These are phyloP conservation scores for Fragaria iinumae DNA, from an alignment of 306 rosid species.

Conservation along the genomic window DNA sequence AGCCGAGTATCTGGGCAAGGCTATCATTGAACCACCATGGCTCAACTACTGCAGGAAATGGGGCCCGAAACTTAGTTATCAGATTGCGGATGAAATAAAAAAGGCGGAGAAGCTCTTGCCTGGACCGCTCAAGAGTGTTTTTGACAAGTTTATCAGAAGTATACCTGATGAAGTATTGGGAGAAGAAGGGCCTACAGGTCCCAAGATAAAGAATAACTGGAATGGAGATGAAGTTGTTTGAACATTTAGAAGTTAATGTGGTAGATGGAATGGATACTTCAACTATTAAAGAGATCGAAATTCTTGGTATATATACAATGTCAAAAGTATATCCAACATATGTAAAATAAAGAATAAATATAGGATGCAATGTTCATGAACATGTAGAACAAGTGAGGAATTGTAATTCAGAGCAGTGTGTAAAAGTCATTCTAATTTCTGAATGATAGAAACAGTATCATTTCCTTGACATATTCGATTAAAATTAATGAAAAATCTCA, in stretches of 20 bases:
- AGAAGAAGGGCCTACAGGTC: slow-evolving; percentile 82
- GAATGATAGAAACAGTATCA: neutral
- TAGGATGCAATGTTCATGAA: neutral
- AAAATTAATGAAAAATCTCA: neutral
- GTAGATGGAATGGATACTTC: neutral
- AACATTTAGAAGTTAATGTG: neutral
- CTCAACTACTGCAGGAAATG: slow-evolving; percentile 53
- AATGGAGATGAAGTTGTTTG: slow-evolving; percentile 51
- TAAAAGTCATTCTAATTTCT: neutral
- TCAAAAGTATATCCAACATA: neutral
- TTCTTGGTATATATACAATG: neutral
- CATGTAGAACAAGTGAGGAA: neutral
- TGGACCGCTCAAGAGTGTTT: slow-evolving; percentile 31
- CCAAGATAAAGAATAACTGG: slow-evolving; percentile 69
- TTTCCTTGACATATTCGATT: neutral
- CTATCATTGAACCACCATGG: slow-evolving; percentile 57
- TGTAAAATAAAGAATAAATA: neutral
- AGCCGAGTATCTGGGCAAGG: slow-evolving; percentile 48
- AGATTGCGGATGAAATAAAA: slow-evolving; percentile 35
- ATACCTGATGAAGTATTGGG: slow-evolving; percentile 62
- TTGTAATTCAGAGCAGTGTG: neutral
- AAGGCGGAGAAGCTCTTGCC: slow-evolving; percentile 42
- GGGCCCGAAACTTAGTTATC: slow-evolving; percentile 65
- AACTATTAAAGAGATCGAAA: neutral
- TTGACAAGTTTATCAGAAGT: slow-evolving; percentile 21